Evolutionary conservation across 73 alveolate genomes (phyloP).

Genomic region (Blepharisma japonicum): DNA sequence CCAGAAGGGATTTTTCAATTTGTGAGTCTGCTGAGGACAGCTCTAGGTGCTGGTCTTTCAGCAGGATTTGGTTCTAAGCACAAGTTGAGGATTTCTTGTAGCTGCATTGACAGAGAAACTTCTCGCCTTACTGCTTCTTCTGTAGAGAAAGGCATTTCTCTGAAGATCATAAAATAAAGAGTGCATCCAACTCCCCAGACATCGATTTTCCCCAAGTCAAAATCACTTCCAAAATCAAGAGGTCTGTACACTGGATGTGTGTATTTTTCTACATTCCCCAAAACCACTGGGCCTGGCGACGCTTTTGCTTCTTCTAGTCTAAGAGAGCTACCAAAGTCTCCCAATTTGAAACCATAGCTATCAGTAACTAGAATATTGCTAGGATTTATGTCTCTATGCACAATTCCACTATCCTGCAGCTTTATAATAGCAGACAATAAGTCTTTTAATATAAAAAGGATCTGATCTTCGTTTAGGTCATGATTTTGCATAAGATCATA

Average conservation of each 20-base stretch:
- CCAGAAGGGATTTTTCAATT: constrained; percentile 2
- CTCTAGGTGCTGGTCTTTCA: constrained; percentile 21
- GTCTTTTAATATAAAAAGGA: neutral
- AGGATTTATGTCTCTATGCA: constrained; percentile 23
- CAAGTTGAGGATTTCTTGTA: neutral
- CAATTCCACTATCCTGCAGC: constrained; percentile 7
- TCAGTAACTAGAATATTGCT: neutral
- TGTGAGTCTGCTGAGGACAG: neutral
- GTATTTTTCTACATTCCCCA: neutral
- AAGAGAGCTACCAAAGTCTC: neutral
- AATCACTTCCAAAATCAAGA: neutral
- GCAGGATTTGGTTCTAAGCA: constrained; percentile 20
- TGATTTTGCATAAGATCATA: neutral
- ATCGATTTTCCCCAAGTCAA: neutral
- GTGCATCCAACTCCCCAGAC: constrained; percentile 15
- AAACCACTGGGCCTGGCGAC: too few relatives aligned
- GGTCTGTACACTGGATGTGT: constrained; percentile 7
- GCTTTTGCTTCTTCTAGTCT: constrained; percentile 8
- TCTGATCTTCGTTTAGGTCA: constrained; percentile 14
- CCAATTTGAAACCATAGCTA: neutral
- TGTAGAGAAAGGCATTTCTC: neutral
- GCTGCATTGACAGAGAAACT: neutral
- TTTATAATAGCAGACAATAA: neutral
- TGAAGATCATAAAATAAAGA: neutral
- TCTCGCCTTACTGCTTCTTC: neutral